Evolutionary conservation across 2,329 filamentous ascomycete genomes (phyloP).

Genomic region (Colletotrichum tabaci): DNA sequence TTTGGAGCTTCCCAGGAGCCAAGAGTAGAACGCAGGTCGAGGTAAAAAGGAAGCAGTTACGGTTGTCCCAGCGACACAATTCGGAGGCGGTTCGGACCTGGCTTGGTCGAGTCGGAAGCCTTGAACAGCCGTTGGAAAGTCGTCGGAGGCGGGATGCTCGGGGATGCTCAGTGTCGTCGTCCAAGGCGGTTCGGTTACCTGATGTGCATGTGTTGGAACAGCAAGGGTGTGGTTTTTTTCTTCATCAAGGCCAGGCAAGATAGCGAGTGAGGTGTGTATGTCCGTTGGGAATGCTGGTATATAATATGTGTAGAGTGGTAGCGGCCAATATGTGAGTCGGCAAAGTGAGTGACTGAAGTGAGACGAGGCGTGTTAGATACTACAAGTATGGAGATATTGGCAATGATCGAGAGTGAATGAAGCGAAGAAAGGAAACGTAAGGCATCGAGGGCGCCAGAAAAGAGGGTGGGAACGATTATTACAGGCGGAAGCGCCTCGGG

Average conservation of each 20-base stretch:
- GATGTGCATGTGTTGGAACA: not conserved
- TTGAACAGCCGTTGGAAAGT: slow-evolving; percentile 1
- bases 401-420: slow-evolving; percentile 15
- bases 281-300: not conserved
- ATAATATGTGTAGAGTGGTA: not conserved
- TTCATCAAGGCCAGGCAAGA: slow-evolving; percentile 18
- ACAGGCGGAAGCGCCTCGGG: slow-evolving; percentile 9
- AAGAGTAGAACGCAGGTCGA: not conserved
- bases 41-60: not conserved
- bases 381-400: slow-evolving; percentile 24
- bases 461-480: slow-evolving; percentile 16
- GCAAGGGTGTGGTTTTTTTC: not conserved
- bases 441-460: slow-evolving; percentile 24
- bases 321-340: not conserved
- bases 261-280: not conserved
- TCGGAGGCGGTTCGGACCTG: not conserved
- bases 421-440: slow-evolving; percentile 24
- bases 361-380: slow-evolving; percentile 17
- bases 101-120: not conserved
- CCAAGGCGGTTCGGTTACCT: not conserved
- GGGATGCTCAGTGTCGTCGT: not conserved
- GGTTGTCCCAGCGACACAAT: not conserved
- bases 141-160: not conserved
- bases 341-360: slow-evolving; percentile 31
- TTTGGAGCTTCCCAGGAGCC: not conserved